Conservation (phyloP, 345 rosid species). For the Iberis pinnata region DNA sequence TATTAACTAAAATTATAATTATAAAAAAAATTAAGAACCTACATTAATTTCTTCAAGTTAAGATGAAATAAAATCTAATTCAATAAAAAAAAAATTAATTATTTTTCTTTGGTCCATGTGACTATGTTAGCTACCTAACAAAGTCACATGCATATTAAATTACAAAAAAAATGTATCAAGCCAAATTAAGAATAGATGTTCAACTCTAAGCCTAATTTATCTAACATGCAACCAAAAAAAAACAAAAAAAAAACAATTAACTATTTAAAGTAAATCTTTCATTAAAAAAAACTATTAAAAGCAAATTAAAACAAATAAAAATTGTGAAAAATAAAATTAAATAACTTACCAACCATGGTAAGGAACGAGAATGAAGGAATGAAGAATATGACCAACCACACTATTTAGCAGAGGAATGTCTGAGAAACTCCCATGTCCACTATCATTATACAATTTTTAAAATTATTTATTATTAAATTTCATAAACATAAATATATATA, state of each 20-base stretch:
- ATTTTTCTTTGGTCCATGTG: constrained; percentile 3
- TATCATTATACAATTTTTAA: constrained; percentile 27
- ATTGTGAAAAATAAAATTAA: neutral
- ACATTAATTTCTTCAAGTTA: neutral
- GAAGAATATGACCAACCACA: constrained; percentile 62
- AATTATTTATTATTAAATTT: neutral
- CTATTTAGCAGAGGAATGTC: constrained; percentile 48
- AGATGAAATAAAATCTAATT: neutral
- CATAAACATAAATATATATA: neutral
- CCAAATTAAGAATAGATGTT: neutral
- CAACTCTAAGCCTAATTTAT: neutral
- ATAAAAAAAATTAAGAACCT: too few species aligned
- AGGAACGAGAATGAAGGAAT: constrained; percentile 79
- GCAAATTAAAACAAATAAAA: neutral
- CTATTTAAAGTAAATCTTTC: neutral
- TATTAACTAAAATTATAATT: too few species aligned
- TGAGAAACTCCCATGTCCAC: constrained; percentile 89
- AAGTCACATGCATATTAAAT: constrained; percentile 22
- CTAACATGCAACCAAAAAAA: constrained; percentile 11
- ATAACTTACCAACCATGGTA: constrained; percentile 71
- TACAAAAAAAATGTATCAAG: neutral
- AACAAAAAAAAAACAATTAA: neutral
- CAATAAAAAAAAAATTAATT: neutral
- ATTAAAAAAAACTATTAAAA: too few species aligned
- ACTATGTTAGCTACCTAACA: constrained; percentile 14